These are phyloP conservation scores for Turnera subulata DNA, from an alignment of 345 rosid species.

Conservation along the genomic window DNA sequence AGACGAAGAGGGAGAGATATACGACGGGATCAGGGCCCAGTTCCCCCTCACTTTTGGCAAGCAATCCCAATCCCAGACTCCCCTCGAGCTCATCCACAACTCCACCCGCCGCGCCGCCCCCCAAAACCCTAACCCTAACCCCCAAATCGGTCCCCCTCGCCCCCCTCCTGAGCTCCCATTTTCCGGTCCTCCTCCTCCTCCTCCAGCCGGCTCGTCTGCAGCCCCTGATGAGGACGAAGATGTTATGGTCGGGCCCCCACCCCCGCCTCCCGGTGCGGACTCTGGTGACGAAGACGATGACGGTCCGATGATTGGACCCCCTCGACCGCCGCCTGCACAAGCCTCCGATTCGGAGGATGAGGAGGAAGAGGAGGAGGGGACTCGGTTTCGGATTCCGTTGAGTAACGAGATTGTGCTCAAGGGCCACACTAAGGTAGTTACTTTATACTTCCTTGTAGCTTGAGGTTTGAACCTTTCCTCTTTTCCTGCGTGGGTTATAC, in stretches of 20 bases:
- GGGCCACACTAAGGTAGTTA: conserved; percentile 75
- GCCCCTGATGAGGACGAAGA: conserved; percentile 13
- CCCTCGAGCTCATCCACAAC: conserved; percentile 66
- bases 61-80: conserved; percentile 48
- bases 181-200: conserved; percentile 26
- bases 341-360: conserved; percentile 46
- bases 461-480: neutral
- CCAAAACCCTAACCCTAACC: neutral
- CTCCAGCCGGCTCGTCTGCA: conserved; percentile 17
- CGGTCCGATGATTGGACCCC: conserved; percentile 26
- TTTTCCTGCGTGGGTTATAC: neutral
- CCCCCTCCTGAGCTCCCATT: conserved; percentile 2
- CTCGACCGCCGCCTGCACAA: conserved; percentile 18
- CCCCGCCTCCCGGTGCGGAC: conserved; percentile 28
- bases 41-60: conserved; percentile 82
- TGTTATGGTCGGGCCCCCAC: conserved; percentile 57
- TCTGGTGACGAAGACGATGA: conserved; percentile 21
- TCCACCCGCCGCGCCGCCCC: conserved; percentile 61
- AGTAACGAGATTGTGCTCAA: conserved; percentile 89
- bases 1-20: conserved; percentile 64
- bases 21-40: conserved; percentile 62
- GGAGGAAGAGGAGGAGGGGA: conserved; percentile 46
- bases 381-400: conserved; percentile 56
- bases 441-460: neutral
- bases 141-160: neutral